These are phyloP conservation scores for Cornus florida DNA, from an alignment of 148 eudicot genomes.

Conservation along the genomic window DNA sequence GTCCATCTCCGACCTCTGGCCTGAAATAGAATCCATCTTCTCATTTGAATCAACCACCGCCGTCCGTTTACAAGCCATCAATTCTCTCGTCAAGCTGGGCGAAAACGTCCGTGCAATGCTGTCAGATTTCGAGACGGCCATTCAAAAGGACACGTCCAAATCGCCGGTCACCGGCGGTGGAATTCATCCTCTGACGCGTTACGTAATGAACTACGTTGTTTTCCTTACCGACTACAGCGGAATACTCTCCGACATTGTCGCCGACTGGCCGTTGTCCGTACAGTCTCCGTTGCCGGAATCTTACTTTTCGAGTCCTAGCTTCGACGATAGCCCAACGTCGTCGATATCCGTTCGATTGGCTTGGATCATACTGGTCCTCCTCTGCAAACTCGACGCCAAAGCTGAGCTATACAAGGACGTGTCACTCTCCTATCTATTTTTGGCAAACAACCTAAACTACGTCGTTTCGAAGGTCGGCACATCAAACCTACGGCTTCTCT, in stretches of 20 bases:
- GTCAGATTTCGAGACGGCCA: constrained; percentile 43
- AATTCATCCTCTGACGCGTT: constrained; percentile 49
- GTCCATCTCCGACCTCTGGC: constrained; percentile 37
- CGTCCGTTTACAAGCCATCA: constrained; percentile 30
- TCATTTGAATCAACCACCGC: constrained; percentile 26
- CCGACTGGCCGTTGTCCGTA: constrained; percentile 17
- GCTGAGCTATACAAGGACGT: constrained; percentile 42
- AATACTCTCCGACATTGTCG: constrained; percentile 32
- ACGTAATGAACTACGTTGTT: constrained; percentile 53
- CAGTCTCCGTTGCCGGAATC: constrained; percentile 41
- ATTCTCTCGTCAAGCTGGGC: constrained; percentile 35
- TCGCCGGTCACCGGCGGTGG: constrained; percentile 36
- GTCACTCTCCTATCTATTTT: constrained; percentile 40
- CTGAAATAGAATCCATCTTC: constrained; percentile 40
- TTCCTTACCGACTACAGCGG: constrained; percentile 43
- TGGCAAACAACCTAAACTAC: constrained; percentile 57
- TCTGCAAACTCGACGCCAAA: constrained; percentile 47
- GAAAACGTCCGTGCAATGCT: constrained; percentile 30
- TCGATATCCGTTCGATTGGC: constrained; percentile 32
- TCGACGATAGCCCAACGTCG: constrained; percentile 11
- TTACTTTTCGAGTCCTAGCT: constrained; percentile 32
- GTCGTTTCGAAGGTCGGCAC: constrained; percentile 38
- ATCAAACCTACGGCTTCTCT: constrained; percentile 29
- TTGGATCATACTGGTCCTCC: constrained; percentile 45
- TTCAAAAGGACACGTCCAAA: constrained; percentile 42